Base-by-base conservation (phyloP, 129 eudicot species). In the Chrysanthemum makinoi region DNA sequence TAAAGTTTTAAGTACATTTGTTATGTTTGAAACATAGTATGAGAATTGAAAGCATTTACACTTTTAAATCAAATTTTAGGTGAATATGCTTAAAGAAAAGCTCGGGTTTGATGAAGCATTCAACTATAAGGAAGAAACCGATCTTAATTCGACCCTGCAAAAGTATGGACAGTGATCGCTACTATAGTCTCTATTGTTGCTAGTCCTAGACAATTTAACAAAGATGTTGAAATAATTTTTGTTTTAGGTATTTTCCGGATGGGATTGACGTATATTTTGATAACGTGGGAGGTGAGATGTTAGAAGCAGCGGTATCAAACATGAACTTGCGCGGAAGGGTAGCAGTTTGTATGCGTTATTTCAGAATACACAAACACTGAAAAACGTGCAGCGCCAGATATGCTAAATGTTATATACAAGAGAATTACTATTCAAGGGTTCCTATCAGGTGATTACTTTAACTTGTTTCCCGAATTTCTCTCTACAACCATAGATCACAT, bases 91-190 rank as follows among this genome's bases (percentile, higher is more conserved):
- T 20, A 88, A 88, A 55, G 84, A 82, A 62, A 73, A 84, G 81
- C 95, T 91, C 26, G 95, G 90, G 15, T 91, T 91, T 68, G 96
- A 91, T 26, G 96, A 91, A n/a, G 97, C 90, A 15, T 91, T 91
- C 80, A 91, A 91, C 73, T 91, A 91, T 70, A 91, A 84, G 75
- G 90, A 91, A 61, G 97, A 84, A 33, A 43, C 75, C 2, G 87
- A 84, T 75, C 84, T 88, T 10, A 83, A 83, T 56, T 67, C 74
- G 56, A 74, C 94, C 57, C 88, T 91, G n/a, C 75, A 82, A 49
- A 88, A 88, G 96, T 89, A n/a, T 5, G 10, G 19, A 35, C 20
- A n/a, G 2, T 7, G 46, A 35, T 15, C 57, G 10, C 49, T n/a
- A 39, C n/a, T 3, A 26, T 48, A 15, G 0, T 22, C 12, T 26